These are phyloP conservation scores for Scedosporium boydii DNA, from an alignment of 2,329 filamentous ascomycete species.

Conservation along the genomic window DNA sequence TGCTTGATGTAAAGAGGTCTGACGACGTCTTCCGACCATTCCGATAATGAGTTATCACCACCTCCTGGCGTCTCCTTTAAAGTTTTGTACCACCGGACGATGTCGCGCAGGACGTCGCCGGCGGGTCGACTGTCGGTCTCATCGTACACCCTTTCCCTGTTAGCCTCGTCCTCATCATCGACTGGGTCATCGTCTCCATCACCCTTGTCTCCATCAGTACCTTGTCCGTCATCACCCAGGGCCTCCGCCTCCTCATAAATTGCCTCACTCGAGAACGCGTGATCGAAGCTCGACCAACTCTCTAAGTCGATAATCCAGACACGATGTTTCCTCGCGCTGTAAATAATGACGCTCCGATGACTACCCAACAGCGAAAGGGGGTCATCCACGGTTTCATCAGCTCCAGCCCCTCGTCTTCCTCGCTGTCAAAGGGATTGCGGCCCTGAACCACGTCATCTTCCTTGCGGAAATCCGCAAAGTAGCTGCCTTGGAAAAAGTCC, in stretches of 20 bases:
- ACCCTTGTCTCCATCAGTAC: not conserved
- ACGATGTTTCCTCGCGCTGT: constrained; percentile 15
- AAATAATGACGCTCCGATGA: constrained; percentile 14
- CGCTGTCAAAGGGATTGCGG: constrained; percentile 9
- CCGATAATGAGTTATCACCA: not conserved
- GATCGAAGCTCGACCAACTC: constrained; percentile 2
- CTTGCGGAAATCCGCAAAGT: not conserved
- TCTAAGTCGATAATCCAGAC: constrained; percentile 14
- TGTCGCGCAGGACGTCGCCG: constrained; percentile 11
- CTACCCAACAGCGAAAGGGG: constrained; percentile 13
- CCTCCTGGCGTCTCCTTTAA: constrained; percentile 11
- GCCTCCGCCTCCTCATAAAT: not conserved
- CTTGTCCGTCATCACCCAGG: not conserved
- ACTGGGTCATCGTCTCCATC: not conserved
- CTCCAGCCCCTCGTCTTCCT: constrained; percentile 11
- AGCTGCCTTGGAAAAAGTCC: constrained; percentile 9
- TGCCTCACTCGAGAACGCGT: not conserved
- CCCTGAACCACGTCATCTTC: not conserved
- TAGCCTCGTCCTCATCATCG: not conserved
- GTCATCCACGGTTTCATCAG: constrained; percentile 19
- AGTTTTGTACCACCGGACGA: constrained; percentile 11
- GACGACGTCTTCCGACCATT: constrained; percentile 7
- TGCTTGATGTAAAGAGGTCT: constrained; percentile 12
- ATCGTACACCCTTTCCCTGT: too few species aligned
- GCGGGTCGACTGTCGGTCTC: not conserved